Evolutionary conservation across 208 protist species (phyloP), one percentile per base, ranked within the genome.

Genomic region (Trypanosoma conorhini): DNA sequence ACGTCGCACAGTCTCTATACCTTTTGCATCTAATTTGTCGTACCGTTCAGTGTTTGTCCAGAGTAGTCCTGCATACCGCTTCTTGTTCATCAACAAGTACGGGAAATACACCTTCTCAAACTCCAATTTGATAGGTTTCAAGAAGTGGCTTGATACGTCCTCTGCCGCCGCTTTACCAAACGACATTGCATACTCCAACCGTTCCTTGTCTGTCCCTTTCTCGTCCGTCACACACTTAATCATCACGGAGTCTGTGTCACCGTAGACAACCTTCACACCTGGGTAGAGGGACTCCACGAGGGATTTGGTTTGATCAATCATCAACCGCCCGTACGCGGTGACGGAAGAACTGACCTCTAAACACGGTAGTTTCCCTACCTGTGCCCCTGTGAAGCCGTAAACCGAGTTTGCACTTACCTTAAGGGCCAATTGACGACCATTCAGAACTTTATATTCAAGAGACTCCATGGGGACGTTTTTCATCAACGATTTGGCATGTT

Each of bases 51-150:
- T 88, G 64, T 98, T 98, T 13, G 98, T 99, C 98, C 99, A 99
- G 46, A 98, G 97, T 12, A 99, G 80, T 8, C 99, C 99, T 8
- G 99, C 99, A 84, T 99, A 99, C 8, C 99, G 90, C 92, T 99
- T 99, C 87, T 99, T 99, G 75, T 96, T 99, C 86, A 99, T 99
- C 19, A 99, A 88, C 30, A 99, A 83, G 77, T 99, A 99, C 9
- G 99, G 99, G 70, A 98, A 99, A 85, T 99, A 99, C 15, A 98
- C 96, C 86, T 99, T 99, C 80, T 99, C 99, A 76, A 99, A 99
- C 78, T 99, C 98, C 22, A 99, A 91, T 68, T 97, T 98, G 73
- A 99, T 99, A 13, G 99, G 99, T 22, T 88, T 81, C 42, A 92
- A 57, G 52, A 96, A 96, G 72, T 94, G 70, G 31, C 68, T 78